Percentiles rank a stretch among this genome's conserved stretches.
These are phyloP conservation scores for Gossypium bickii DNA, from an alignment of 345 rosid species.

Conservation along the genomic window DNA sequence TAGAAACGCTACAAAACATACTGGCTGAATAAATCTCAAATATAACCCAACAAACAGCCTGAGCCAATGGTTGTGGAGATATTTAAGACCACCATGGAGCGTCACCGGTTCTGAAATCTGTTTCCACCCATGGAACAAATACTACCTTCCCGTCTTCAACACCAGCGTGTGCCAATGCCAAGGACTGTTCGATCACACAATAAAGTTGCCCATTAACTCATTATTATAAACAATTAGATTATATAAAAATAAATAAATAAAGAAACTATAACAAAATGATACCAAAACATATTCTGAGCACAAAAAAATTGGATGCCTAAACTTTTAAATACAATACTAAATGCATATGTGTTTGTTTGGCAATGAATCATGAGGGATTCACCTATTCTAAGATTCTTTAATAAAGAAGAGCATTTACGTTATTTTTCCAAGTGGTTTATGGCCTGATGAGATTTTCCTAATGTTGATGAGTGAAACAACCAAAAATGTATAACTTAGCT, in stretches of 20 bases:
- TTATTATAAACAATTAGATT: background rate
- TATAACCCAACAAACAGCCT: background rate
- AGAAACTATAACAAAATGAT: background rate
- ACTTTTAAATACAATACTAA: no score
- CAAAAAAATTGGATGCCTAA: no score
- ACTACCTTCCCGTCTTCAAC: conserved; percentile 78
- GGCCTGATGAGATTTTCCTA: background rate
- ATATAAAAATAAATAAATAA: background rate
- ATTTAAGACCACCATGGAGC: conserved; percentile 87
- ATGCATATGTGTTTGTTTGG: no score
- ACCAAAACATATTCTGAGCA: background rate
- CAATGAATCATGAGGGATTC: background rate
- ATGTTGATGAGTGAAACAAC: background rate
- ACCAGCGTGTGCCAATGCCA: conserved; percentile 86
- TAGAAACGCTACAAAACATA: conserved; percentile 12
- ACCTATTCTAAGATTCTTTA: background rate
- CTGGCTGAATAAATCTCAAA: background rate
- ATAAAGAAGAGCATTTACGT: background rate
- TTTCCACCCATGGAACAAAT: conserved; percentile 85
- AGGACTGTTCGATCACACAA: conserved; percentile 43
- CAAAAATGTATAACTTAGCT: background rate
- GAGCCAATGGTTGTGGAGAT: background rate
- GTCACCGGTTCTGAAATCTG: conserved; percentile 97
- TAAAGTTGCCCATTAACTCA: background rate
- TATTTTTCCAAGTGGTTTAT: background rate